Evolutionary conservation across 169 alveolate species (phyloP).

Genomic region (Plasmodium billcollinsi): DNA sequence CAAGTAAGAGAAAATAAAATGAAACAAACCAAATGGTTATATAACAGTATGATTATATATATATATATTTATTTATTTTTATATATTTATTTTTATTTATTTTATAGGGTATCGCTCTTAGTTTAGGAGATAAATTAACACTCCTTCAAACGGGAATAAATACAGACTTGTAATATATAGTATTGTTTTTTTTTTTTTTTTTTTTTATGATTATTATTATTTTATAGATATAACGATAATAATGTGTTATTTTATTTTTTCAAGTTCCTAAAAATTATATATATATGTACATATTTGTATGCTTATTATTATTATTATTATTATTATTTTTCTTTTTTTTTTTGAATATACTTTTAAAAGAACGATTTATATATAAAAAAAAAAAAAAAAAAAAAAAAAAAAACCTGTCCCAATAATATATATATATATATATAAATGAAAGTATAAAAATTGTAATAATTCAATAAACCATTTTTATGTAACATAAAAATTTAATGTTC

Average conservation of each 20-base stretch:
- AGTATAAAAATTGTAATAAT: too few relatives aligned
- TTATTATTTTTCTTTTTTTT: too few relatives aligned
- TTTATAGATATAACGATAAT: background rate
- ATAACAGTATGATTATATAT: background rate
- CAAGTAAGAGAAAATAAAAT: constrained; percentile 69
- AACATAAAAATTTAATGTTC: too few relatives aligned
- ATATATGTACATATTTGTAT: too few relatives aligned
- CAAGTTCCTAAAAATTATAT: too few relatives aligned
- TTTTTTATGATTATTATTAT: constrained; percentile 12
- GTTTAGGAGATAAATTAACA: constrained; percentile 73
- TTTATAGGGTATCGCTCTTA: constrained; percentile 70
- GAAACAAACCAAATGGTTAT: background rate
- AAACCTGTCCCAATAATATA: too few relatives aligned
- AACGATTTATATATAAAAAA: too few relatives aligned
- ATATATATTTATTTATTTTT: background rate
- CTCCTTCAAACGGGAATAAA: constrained; percentile 58
- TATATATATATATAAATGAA: too few relatives aligned
- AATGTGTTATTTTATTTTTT: background rate
- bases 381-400: too few relatives aligned
- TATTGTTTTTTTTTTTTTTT: background rate
- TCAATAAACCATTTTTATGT: too few relatives aligned
- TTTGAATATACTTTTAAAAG: too few relatives aligned
- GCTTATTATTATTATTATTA: too few relatives aligned
- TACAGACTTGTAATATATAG: constrained; percentile 6
- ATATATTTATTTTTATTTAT: background rate